A percentile compares a stretch with the other conserved stretches of the same genome.
phyloP scores from a whole-genome alignment of 257 asterid species.

The Anisodus acutangulus region DNA sequence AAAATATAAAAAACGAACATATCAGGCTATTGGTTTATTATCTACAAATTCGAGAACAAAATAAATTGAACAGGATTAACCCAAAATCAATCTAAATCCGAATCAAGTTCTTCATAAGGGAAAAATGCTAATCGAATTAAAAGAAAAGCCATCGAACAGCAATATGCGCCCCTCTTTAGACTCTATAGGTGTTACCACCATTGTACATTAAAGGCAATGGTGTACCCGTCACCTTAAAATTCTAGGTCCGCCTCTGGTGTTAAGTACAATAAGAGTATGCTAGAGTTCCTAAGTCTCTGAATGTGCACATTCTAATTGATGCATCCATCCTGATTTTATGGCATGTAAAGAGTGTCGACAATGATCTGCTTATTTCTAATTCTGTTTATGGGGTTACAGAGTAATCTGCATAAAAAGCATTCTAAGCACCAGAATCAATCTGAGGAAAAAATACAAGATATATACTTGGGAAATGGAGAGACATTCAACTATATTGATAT shows the following conservation, averaged over 20 bases:
- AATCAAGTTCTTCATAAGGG: neutral
- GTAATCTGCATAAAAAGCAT: constrained; percentile 47
- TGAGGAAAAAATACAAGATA: constrained; percentile 49
- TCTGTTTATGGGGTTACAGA: constrained; percentile 45
- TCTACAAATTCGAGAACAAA: neutral
- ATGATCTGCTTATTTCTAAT: neutral
- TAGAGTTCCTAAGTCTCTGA: neutral
- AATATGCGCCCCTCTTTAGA: neutral
- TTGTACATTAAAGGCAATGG: neutral
- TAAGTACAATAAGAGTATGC: no score
- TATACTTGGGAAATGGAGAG: constrained; percentile 42
- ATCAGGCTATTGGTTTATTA: neutral
- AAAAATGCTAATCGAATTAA: neutral
- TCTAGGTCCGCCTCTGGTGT: neutral
- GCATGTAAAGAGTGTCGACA: neutral
- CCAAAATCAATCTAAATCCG: neutral
- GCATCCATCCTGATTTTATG: neutral
- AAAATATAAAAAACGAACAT: neutral
- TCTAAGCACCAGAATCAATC: constrained; percentile 49
- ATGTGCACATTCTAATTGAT: constrained; percentile 1
- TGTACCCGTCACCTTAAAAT: neutral
- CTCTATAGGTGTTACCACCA: neutral
- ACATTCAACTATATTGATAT: constrained; percentile 41
- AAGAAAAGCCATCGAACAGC: neutral
- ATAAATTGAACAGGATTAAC: neutral